phyloP scores from a whole-genome alignment of 345 rosid genomes.

The Turnera subulata region DNA sequence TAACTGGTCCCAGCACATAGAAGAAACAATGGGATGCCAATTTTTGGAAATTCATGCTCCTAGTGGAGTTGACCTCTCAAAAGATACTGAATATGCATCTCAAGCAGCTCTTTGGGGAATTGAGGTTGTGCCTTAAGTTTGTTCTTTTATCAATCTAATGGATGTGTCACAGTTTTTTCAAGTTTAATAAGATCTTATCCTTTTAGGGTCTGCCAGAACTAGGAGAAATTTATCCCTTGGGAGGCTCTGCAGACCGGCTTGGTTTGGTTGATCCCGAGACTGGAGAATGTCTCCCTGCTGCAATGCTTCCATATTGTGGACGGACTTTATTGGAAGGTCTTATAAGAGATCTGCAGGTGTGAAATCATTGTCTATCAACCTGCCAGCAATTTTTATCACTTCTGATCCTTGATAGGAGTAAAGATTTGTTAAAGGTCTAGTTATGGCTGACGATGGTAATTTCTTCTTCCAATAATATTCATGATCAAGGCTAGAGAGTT shows the following conservation, averaged over 20 bases:
- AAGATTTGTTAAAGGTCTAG: too few relatives aligned
- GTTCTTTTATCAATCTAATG: slow-evolving; percentile 5
- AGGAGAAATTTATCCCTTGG: slow-evolving; percentile 92
- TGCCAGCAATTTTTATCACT: slow-evolving; percentile 12
- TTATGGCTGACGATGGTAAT: too few relatives aligned
- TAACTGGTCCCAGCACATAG: slow-evolving; percentile 32
- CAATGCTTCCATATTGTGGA: slow-evolving; percentile 95
- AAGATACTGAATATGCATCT: slow-evolving; percentile 61
- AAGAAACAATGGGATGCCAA: slow-evolving; percentile 49
- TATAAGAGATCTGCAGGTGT: slow-evolving; percentile 91
- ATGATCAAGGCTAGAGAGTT: slow-evolving; percentile 74
- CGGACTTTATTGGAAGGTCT: slow-evolving; percentile 89
- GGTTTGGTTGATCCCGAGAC: slow-evolving; percentile 80
- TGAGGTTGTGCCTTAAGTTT: slow-evolving; percentile 48
- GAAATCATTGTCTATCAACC: slow-evolving; percentile 8
- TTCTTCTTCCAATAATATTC: slow-evolving; percentile 5
- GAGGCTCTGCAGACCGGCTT: slow-evolving; percentile 89
- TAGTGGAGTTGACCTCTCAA: slow-evolving; percentile 66
- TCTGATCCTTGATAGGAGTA: slow-evolving; percentile 9
- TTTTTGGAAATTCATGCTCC: slow-evolving; percentile 74
- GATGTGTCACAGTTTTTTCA: slow-evolving; percentile 15
- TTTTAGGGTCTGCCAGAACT: slow-evolving; percentile 85
- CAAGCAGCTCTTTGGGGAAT: slow-evolving; percentile 96
- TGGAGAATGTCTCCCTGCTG: slow-evolving; percentile 94
- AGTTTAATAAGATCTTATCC: slow-evolving; percentile 46